phyloP scores from a whole-genome alignment of 768 basidiomycete species.

The Podaxis rugospora region DNA sequence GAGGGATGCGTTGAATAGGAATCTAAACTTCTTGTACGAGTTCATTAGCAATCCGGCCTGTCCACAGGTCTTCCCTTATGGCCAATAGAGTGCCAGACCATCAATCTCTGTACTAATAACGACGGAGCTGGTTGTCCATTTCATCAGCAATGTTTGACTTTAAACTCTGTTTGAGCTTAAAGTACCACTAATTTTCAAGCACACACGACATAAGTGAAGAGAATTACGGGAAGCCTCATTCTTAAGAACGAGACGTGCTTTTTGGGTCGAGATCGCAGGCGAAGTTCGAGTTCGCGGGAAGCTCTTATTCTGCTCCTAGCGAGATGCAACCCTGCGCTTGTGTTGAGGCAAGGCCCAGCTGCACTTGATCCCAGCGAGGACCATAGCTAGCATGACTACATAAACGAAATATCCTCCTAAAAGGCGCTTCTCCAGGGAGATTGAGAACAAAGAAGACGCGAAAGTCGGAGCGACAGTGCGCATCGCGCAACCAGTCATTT shows the following conservation, averaged over 20 bases:
- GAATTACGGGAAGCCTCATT: too few species aligned
- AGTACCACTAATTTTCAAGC: too few species aligned
- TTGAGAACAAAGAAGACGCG: slow-evolving; percentile 53
- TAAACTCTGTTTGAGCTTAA: not conserved
- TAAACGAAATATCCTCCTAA: slow-evolving; percentile 43
- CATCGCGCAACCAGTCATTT: slow-evolving; percentile 44
- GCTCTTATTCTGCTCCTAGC: not conserved
- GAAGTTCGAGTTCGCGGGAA: too few species aligned
- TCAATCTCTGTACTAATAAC: not conserved
- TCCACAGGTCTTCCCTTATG: slow-evolving; percentile 6
- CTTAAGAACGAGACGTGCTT: too few species aligned
- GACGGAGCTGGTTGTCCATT: not conserved
- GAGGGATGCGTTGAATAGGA: not conserved
- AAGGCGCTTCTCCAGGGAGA: slow-evolving; percentile 40
- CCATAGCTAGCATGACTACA: slow-evolving; percentile 26
- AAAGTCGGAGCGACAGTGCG: slow-evolving; percentile 50
- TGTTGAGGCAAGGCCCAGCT: not conserved
- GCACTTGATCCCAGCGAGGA: slow-evolving; percentile 20
- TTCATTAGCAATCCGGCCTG: not conserved
- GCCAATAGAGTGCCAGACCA: not conserved
- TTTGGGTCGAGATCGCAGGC: too few species aligned
- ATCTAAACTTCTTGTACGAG: slow-evolving; percentile 1
- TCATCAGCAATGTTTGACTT: not conserved
- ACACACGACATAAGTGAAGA: too few species aligned
- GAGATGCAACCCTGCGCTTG: not conserved